Percentiles rank a stretch among this genome's conserved stretches.
phyloP scores from a whole-genome alignment of 768 basidiomycete species.

The Daedaleopsis sinensis region DNA sequence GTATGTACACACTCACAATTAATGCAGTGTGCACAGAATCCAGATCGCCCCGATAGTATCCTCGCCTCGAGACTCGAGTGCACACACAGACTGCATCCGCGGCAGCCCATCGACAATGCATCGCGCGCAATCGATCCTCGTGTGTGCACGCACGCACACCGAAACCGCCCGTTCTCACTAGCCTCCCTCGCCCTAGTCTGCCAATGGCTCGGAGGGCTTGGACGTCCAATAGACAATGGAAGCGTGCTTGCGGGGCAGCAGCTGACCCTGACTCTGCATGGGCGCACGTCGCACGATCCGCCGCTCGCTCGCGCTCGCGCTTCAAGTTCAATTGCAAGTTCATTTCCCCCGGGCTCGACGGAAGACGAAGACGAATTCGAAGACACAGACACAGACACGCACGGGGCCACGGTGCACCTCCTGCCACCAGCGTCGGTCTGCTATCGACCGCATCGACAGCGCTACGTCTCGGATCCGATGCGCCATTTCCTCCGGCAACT shows the following conservation, averaged over 20 bases:
- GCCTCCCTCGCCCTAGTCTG: constrained; percentile 2
- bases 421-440: too few species aligned
- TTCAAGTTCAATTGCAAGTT: too few species aligned
- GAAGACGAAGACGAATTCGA: too few species aligned
- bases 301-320: not conserved
- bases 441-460: too few species aligned
- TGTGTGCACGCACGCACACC: constrained; percentile 2
- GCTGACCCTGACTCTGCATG: not conserved
- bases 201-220: not conserved
- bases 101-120: too few species aligned
- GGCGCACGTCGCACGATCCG: not conserved
- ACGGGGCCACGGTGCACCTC: too few species aligned
- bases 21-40: not conserved
- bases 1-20: not conserved
- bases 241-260: not conserved
- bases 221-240: too few species aligned
- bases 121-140: constrained; percentile 19
- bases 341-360: too few species aligned
- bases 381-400: too few species aligned
- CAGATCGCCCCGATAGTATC: not conserved
- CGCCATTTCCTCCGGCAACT: too few species aligned
- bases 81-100: not conserved
- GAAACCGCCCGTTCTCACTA: constrained; percentile 2
- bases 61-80: not conserved
- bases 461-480: too few species aligned